Conservation (phyloP, 2,329 filamentous ascomycete species). For the Cercospora sp. region DNA sequence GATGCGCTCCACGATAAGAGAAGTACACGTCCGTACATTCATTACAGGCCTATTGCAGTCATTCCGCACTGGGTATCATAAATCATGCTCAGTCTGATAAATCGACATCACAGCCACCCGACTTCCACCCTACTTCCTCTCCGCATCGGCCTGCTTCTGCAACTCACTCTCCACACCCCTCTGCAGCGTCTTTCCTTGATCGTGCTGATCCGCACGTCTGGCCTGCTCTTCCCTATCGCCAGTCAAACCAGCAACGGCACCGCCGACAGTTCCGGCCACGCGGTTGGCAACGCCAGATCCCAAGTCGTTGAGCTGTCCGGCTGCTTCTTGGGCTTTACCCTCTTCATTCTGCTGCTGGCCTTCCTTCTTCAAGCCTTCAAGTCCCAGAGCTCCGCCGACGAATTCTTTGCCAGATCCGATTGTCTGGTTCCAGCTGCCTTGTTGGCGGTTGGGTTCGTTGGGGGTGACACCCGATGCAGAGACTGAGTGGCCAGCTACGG, state of each 20-base stretch:
- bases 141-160: slow-evolving; percentile 60
- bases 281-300: slow-evolving; percentile 59
- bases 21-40: neutral
- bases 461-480: slow-evolving; percentile 69
- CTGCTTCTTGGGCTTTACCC: slow-evolving; percentile 78
- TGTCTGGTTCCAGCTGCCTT: slow-evolving; percentile 84
- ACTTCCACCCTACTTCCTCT: slow-evolving; percentile 7
- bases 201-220: slow-evolving; percentile 69
- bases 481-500: slow-evolving; percentile 70
- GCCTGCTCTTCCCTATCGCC: slow-evolving; percentile 54
- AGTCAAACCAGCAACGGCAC: slow-evolving; percentile 68
- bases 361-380: slow-evolving; percentile 69
- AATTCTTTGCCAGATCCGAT: slow-evolving; percentile 82
- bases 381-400: slow-evolving; percentile 72
- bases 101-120: neutral
- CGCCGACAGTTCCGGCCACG: slow-evolving; percentile 60
- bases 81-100: neutral
- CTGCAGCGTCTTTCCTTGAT: slow-evolving; percentile 80
- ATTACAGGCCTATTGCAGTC: neutral
- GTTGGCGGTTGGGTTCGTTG: slow-evolving; percentile 69
- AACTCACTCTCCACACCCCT: slow-evolving; percentile 80
- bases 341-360: slow-evolving; percentile 77
- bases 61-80: neutral
- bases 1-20: neutral
- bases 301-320: slow-evolving; percentile 76